A percentile compares a stretch with the other conserved stretches of the same genome.
Conservation (phyloP, 352 stramenopile genomes). For the Globisporangium spiculum region DNA sequence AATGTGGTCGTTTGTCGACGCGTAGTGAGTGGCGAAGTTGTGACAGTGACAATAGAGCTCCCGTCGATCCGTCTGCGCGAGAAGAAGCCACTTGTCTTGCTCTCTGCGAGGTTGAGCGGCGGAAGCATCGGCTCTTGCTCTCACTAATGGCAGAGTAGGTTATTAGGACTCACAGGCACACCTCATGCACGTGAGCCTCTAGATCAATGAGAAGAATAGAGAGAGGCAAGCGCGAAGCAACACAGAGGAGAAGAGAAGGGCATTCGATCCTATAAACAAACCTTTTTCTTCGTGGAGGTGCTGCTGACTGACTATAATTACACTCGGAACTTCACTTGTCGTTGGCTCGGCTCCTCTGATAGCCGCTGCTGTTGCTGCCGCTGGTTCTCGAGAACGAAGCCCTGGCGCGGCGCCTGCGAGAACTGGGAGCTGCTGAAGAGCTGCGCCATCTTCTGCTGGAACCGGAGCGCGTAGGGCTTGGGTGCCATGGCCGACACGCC, state of each 20-base stretch:
- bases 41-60: conserved; percentile 7
- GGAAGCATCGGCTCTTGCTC: conserved; percentile 29
- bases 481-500: conserved; percentile 74
- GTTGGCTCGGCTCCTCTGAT: neutral
- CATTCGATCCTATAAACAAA: neutral
- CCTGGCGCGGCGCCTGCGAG: neutral
- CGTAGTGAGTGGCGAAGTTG: neutral
- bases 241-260: neutral
- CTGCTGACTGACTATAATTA: neutral
- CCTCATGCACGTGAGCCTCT: neutral
- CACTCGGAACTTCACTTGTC: neutral
- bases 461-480: conserved; percentile 67
- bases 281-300: neutral
- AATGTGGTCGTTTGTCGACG: neutral
- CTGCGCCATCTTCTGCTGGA: conserved; percentile 85
- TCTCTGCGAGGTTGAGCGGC: conserved; percentile 35
- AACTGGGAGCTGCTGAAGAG: conserved; percentile 51
- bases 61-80: conserved; percentile 27
- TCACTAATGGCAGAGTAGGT: neutral
- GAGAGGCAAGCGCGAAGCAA: neutral
- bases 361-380: neutral
- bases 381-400: neutral
- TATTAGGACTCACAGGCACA: neutral
- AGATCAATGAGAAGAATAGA: neutral
- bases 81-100: conserved; percentile 39